Conservation (phyloP, 805 yeast genomes). For the Schizosaccharomyces octosporus region DNA sequence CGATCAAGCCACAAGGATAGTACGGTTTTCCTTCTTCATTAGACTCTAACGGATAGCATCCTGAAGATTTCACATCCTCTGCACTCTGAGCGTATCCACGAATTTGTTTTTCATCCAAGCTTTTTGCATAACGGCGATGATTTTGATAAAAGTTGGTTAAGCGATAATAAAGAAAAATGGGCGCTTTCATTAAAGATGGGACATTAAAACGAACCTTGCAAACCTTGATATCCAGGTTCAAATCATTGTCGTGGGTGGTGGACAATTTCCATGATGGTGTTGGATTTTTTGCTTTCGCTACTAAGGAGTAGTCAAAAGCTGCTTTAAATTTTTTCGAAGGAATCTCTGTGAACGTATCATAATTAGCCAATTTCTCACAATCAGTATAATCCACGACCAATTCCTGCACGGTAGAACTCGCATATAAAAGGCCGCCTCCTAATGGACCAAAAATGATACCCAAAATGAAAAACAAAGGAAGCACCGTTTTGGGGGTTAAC, state of each 20-base stretch:
- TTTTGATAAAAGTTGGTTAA: constrained; percentile 82
- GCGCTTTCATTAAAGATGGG: constrained; percentile 44
- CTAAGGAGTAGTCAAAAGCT: not conserved
- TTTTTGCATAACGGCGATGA: constrained; percentile 77
- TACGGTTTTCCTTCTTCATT: constrained; percentile 31
- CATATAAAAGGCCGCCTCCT: constrained; percentile 60
- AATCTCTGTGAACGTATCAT: constrained; percentile 23
- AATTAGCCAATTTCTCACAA: constrained; percentile 30
- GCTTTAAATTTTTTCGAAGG: not conserved
- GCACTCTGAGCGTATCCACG: constrained; percentile 44
- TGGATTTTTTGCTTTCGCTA: constrained; percentile 7
- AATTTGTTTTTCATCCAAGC: constrained; percentile 58
- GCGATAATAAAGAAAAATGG: constrained; percentile 57
- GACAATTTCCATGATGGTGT: not conserved
- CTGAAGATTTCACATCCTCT: constrained; percentile 23
- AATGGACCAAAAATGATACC: constrained; percentile 72
- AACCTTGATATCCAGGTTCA: not conserved
- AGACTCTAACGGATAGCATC: constrained; percentile 40
- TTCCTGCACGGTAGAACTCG: constrained; percentile 53
- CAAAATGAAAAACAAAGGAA: constrained; percentile 52
- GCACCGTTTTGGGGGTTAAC: constrained; percentile 69
- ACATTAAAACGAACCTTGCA: constrained; percentile 34
- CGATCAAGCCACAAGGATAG: constrained; percentile 89
- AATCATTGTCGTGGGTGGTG: not conserved
- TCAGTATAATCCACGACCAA: constrained; percentile 49